Evolutionary conservation across 345 rosid genomes (phyloP).

Genomic region (Citrus hindsii): DNA sequence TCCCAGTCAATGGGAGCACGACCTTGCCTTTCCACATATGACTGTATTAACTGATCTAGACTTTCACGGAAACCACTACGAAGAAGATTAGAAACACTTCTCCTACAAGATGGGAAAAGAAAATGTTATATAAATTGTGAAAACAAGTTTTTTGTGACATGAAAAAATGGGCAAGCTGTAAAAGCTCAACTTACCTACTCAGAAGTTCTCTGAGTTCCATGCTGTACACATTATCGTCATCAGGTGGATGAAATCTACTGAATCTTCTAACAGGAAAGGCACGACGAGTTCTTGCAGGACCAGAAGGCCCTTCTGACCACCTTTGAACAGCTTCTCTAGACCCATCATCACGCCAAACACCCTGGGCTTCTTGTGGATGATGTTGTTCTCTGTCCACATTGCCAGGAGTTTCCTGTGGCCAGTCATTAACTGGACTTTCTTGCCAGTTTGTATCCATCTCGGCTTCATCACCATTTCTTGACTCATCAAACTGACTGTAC

Average conservation of each 20-base stretch:
- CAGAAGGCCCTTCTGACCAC: conserved; percentile 63
- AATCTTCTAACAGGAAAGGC: conserved; percentile 64
- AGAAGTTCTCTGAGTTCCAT: conserved; percentile 97
- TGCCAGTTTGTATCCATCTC: conserved; percentile 53
- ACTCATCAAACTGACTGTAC: conserved; percentile 40
- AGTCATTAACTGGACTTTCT: conserved; percentile 44
- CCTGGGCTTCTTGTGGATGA: conserved; percentile 42
- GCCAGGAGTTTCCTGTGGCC: conserved; percentile 52
- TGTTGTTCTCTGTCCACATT: conserved; percentile 42
- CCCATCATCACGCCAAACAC: conserved; percentile 55
- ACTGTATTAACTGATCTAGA: conserved; percentile 90
- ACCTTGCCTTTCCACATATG: conserved; percentile 90
- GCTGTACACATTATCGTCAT: conserved; percentile 90
- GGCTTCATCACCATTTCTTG: conserved; percentile 48
- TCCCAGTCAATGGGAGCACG: conserved; percentile 94
- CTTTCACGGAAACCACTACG: conserved; percentile 99
- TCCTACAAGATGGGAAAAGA: conserved; percentile 43
- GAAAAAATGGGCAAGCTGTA: neutral
- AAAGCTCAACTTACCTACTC: conserved; percentile 62
- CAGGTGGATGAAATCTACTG: conserved; percentile 90
- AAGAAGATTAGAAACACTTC: conserved; percentile 96
- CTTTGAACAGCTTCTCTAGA: conserved; percentile 52
- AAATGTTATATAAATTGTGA: conserved; percentile 4
- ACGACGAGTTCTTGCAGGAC: conserved; percentile 63
- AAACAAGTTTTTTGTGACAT: neutral